phyloP scores from a whole-genome alignment of 2,329 filamentous ascomycete genomes.

The Pseudocercospora ulei region DNA sequence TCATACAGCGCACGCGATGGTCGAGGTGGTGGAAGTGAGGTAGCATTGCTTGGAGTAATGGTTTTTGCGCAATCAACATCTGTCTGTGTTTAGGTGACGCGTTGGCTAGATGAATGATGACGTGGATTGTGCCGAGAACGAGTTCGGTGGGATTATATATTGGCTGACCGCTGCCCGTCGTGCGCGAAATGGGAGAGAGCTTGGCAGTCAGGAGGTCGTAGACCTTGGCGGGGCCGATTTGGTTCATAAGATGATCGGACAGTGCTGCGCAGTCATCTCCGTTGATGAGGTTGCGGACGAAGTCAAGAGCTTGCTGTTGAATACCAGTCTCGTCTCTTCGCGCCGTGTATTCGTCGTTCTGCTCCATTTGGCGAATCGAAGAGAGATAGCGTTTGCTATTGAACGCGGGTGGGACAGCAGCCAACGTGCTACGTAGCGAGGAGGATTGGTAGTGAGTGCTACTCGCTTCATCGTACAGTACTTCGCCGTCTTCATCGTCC shows the following conservation, averaged over 20 bases:
- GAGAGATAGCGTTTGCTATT: slow-evolving; percentile 29
- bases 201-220: slow-evolving; percentile 75
- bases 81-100: slow-evolving; percentile 69
- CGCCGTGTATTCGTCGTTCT: slow-evolving; percentile 55
- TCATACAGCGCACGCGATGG: slow-evolving; percentile 62
- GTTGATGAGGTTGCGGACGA: slow-evolving; percentile 81
- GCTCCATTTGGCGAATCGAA: slow-evolving; percentile 42
- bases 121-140: slow-evolving; percentile 65
- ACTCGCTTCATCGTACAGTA: slow-evolving; percentile 38
- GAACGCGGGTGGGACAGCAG: slow-evolving; percentile 22
- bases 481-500: slow-evolving; percentile 38
- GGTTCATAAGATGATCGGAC: slow-evolving; percentile 72
- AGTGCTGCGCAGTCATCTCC: slow-evolving; percentile 54
- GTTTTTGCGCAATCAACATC: slow-evolving; percentile 63
- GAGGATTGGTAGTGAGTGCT: slow-evolving; percentile 34
- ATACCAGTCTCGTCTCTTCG: slow-evolving; percentile 71
- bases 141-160: slow-evolving; percentile 49
- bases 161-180: slow-evolving; percentile 32
- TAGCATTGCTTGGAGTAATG: slow-evolving; percentile 62
- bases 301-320: slow-evolving; percentile 81
- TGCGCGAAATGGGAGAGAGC: slow-evolving; percentile 45
- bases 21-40: slow-evolving; percentile 64
- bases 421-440: slow-evolving; percentile 32
- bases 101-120: slow-evolving; percentile 81
- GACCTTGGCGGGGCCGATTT: slow-evolving; percentile 65